Base-by-base conservation (phyloP, 2,329 filamentous ascomycete species). In the Neurospora crassa region DNA sequence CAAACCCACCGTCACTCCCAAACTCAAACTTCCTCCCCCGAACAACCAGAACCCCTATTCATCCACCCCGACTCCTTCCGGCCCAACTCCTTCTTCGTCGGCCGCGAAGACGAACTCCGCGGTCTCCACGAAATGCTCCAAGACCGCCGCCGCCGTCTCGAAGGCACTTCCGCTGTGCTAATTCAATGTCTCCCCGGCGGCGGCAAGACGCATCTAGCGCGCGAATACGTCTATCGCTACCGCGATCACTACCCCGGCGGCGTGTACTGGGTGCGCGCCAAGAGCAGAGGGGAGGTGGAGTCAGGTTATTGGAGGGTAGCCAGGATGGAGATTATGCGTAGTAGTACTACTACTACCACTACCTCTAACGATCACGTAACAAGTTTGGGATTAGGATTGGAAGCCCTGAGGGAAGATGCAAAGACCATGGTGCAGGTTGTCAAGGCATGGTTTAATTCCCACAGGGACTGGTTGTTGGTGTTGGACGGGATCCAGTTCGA, bases 191-290 rank as follows among this genome's bases (percentile, higher is more conserved):
- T 89, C 47, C 87, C 89, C 1, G 90, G 90, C 1, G 87, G 87
- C 16, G 90, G 90, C 2, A 92, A 92, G 79, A 89, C 89, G 1
- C 90, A 92, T 75, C 81, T 92, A 16, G 89, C 89, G 40, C 84
- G 90, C 3, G 84, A 92, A 78, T 92, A 92, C 76, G 85, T 91
- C 40, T 91, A 89, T 75, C 79, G 82, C 5, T 86, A 91, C 75
- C 86, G 83, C 43, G 79, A 83, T 5, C 81, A 87, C 72, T 92
- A 90, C 74, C 85, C 87, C 0, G 89, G 89, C 1, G 90, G 90
- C 1, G 84, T 91, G 63, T 92, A 91, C 78, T 92, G 90, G 90
- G 84, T 92, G 18, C 85, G 89, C 68, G 88, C 89, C 10, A 90
- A 88, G 74, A 88, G 86, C 0, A 77, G 83, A 3, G 81, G 87